A percentile compares a stretch with the other conserved stretches of the same genome.
Conservation (phyloP, 495 filamentous ascomycete species). For the Parathielavia appendiculata region DNA sequence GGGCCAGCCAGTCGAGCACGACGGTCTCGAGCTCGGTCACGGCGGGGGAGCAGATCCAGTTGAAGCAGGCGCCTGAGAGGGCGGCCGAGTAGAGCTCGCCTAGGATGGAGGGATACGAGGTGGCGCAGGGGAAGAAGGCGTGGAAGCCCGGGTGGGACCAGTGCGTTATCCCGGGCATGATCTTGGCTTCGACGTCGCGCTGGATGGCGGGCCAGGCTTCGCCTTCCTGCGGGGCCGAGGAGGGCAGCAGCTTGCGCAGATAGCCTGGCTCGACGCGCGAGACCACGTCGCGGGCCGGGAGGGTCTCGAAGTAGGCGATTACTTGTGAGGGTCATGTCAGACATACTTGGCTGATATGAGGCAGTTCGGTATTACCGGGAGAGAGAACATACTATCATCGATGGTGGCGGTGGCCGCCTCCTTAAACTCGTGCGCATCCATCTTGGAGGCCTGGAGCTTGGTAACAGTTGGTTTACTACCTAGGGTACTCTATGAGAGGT, state of each 20-base stretch:
- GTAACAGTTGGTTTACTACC: not conserved
- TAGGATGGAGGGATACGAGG: constrained; percentile 80
- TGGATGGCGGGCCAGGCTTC: constrained; percentile 81
- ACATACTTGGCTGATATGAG: constrained; percentile 2
- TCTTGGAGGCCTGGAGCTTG: constrained; percentile 30
- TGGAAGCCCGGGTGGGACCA: constrained; percentile 92
- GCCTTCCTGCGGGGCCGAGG: constrained; percentile 62
- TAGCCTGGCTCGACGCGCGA: constrained; percentile 83
- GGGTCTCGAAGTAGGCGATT: constrained; percentile 71
- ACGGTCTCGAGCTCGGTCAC: constrained; percentile 92
- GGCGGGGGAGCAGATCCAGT: constrained; percentile 93
- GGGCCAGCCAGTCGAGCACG: constrained; percentile 86
- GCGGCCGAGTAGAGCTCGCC: constrained; percentile 90
- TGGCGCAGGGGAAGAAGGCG: constrained; percentile 86
- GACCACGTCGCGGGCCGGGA: constrained; percentile 66
- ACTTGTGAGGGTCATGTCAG: constrained; percentile 48
- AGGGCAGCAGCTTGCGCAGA: constrained; percentile 71
- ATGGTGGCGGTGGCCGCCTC: constrained; percentile 75
- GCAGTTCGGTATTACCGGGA: no score
- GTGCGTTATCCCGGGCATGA: constrained; percentile 91
- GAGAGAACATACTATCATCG: constrained; percentile 66
- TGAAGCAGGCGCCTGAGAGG: constrained; percentile 88
- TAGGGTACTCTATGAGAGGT: no score
- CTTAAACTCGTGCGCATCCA: constrained; percentile 81
- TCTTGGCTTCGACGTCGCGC: constrained; percentile 77